phyloP scores from a whole-genome alignment of 2,329 filamentous ascomycete species.

The Trematosphaeria pertusa region DNA sequence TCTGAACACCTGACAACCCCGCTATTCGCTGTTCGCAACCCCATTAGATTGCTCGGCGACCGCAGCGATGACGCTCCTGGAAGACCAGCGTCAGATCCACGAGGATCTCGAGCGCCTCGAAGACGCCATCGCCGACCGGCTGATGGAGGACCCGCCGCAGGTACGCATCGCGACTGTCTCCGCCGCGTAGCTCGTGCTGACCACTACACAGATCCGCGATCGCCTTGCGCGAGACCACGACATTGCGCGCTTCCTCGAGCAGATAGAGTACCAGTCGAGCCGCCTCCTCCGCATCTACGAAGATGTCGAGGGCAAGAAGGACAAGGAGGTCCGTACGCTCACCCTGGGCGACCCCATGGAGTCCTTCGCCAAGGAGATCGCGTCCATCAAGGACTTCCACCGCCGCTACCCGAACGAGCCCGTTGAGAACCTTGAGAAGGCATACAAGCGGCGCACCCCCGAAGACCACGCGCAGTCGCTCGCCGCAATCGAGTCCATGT shows the following conservation, averaged over 20 bases:
- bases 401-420: conserved; percentile 91
- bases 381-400: conserved; percentile 85
- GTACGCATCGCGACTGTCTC: conserved; percentile 58
- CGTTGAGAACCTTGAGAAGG: conserved; percentile 91
- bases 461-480: conserved; percentile 67
- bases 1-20: conserved; percentile 23
- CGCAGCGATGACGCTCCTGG: conserved; percentile 71
- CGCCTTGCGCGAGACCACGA: conserved; percentile 91
- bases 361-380: conserved; percentile 86
- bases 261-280: conserved; percentile 85
- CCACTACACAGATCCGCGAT: conserved; percentile 75
- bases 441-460: conserved; percentile 77
- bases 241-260: conserved; percentile 81
- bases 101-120: conserved; percentile 97
- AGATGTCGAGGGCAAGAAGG: conserved; percentile 74
- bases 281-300: conserved; percentile 84
- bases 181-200: conserved; percentile 11
- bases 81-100: conserved; percentile 92
- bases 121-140: conserved; percentile 88
- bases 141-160: conserved; percentile 86
- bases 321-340: conserved; percentile 83
- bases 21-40: not conserved
- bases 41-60: conserved; percentile 27
- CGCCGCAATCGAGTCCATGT: conserved; percentile 84
- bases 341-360: conserved; percentile 86